A percentile compares a stretch with the other conserved stretches of the same genome.
These are phyloP conservation scores for Salix dunnii DNA, from an alignment of 345 rosid genomes.

Conservation along the genomic window DNA sequence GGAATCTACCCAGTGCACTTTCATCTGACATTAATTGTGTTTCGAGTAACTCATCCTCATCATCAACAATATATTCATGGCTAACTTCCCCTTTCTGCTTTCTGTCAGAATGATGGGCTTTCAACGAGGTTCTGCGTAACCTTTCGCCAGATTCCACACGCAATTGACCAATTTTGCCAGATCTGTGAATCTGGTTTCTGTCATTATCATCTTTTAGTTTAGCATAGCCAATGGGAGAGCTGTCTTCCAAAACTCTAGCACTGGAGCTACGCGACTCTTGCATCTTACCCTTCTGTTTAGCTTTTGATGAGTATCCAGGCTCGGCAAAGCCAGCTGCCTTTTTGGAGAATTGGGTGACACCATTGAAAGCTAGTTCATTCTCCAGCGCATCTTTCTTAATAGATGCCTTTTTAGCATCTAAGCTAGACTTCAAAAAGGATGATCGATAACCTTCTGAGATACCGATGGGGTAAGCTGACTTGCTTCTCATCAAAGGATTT, in stretches of 20 bases:
- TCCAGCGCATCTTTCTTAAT: constrained; percentile 41
- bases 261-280: constrained; percentile 40
- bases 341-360: constrained; percentile 31
- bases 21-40: constrained; percentile 39
- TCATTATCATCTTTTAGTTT: constrained; percentile 37
- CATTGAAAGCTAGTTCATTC: constrained; percentile 40
- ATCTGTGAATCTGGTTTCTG: constrained; percentile 36
- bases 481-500: constrained; percentile 49
- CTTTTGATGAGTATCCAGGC: constrained; percentile 45
- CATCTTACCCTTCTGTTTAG: constrained; percentile 75
- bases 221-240: constrained; percentile 29
- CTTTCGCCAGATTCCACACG: constrained; percentile 51
- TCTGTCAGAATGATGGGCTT: constrained; percentile 44
- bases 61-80: constrained; percentile 35
- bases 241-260: constrained; percentile 41
- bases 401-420: constrained; percentile 40
- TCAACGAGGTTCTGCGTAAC: constrained; percentile 35
- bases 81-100: constrained; percentile 48
- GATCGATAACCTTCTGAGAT: constrained; percentile 43
- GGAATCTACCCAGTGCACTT: constrained; percentile 30
- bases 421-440: constrained; percentile 44
- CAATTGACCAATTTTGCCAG: constrained; percentile 46
- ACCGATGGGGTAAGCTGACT: constrained; percentile 43
- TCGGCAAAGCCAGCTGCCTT: constrained; percentile 38
- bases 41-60: constrained; percentile 49